Evolutionary conservation across 2,329 filamentous ascomycete species (phyloP).

Genomic region (Paraphaeosphaeria sporulosa): DNA sequence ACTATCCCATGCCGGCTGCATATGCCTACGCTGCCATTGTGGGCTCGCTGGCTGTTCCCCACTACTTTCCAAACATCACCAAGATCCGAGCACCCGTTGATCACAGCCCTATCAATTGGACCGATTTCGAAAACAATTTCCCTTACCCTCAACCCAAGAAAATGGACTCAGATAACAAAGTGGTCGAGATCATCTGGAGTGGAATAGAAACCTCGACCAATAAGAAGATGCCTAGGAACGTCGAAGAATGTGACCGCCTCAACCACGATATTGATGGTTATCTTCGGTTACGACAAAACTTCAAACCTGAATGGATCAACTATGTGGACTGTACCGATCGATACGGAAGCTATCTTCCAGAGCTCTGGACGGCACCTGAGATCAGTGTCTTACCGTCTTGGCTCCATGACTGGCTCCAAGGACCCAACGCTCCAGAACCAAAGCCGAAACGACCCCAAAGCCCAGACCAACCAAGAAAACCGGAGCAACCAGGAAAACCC

Average conservation of each 20-base stretch:
- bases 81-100: neutral
- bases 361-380: neutral
- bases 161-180: no score
- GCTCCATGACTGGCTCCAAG: neutral
- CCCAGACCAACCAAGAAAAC: neutral
- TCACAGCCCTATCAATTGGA: neutral
- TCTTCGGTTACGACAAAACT: neutral
- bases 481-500: neutral
- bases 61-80: neutral
- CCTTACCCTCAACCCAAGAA: no score
- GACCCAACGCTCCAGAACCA: neutral
- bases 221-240: neutral
- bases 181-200: neutral
- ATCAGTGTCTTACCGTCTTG: neutral
- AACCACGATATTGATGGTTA: neutral
- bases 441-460: neutral
- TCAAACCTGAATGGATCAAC: neutral
- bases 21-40: neutral
- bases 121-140: neutral
- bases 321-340: neutral
- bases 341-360: neutral
- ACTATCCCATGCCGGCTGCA: neutral
- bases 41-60: neutral
- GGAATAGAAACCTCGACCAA: neutral
- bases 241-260: neutral